Evolutionary conservation across 1,139 yeast genomes (phyloP), one percentile per base, ranked within the genome.

Genomic region (Protomyces gravidus): DNA sequence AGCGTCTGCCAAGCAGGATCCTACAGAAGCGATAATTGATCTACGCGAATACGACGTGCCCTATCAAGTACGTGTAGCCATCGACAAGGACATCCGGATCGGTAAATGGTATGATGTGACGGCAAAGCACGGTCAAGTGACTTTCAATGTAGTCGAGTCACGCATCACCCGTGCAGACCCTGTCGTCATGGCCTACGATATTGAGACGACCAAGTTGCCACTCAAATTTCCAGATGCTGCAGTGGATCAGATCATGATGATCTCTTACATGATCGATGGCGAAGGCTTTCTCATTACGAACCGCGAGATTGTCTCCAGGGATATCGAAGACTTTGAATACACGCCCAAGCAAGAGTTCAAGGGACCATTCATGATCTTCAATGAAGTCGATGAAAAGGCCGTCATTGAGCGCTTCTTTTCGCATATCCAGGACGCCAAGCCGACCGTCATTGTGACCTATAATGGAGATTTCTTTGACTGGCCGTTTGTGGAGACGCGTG

Each of bases 391-490:
- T 69, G 99, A 94, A 72, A 81, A 83, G 65, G 87, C 83, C 6
- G 75, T 89, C 3, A 72, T 94, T 45, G 74, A 78, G 61, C 76
- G 90, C 63, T 94, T 94, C 69, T 94, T 86, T 70, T 96, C 89
- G 67, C 98, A 94, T 70, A 81, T 94, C 23, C 76, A 92, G 65
- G 97, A 92, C 57, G 86, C 79, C 4, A 79, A 81, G 66, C 98
- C 99, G 0, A 90, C 97, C 0, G 96, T 92, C 11, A 92, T 94
- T 60, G 96, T 97, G 1, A 92, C 98, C 0, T 94, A 89, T 68
- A 94, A 94, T 74, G 99, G 99, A 76, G 99, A 94, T 71, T 89
- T 89, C 69, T 94, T 94, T 73, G 99, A 94, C 77, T 94, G 98
- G 98, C 99, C 99, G 1, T 94, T 89, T 71, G 94, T 94, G 4